phyloP scores from a whole-genome alignment of 1,284 basidiomycete species.

The Apiotrichum montevideense region DNA sequence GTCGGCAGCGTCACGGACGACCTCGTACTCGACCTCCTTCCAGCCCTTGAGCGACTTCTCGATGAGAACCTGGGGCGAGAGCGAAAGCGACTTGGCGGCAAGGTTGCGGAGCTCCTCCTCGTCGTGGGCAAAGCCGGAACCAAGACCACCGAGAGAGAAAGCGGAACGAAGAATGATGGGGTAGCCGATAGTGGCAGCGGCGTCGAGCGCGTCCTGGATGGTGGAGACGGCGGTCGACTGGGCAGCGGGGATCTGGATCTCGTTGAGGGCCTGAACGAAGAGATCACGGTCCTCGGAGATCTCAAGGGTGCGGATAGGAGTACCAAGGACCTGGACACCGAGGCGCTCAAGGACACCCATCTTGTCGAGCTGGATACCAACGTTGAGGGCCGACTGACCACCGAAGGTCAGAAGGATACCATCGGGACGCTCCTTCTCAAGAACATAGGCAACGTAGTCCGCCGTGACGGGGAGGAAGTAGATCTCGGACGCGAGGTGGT shows the following conservation, averaged over 20 bases:
- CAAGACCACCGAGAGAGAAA: slow-evolving; percentile 96
- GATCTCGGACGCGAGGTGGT: slow-evolving; percentile 90
- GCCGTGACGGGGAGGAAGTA: slow-evolving; percentile 96
- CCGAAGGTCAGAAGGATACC: slow-evolving; percentile 97
- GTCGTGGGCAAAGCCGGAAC: slow-evolving; percentile 95
- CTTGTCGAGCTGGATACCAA: slow-evolving; percentile 92
- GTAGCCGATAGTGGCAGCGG: slow-evolving; percentile 88
- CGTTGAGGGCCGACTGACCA: slow-evolving; percentile 95
- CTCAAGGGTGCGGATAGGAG: slow-evolving; percentile 88
- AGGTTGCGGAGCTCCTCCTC: slow-evolving; percentile 92
- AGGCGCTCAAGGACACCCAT: slow-evolving; percentile 96
- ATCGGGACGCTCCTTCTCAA: slow-evolving; percentile 97
- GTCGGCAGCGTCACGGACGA: slow-evolving; percentile 95
- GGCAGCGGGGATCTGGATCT: slow-evolving; percentile 97
- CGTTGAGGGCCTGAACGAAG: slow-evolving; percentile 94
- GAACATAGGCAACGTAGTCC: slow-evolving; percentile 96
- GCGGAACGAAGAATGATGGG: slow-evolving; percentile 97
- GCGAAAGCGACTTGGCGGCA: slow-evolving; percentile 80
- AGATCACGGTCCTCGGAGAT: slow-evolving; percentile 96
- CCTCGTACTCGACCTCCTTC: slow-evolving; percentile 99
- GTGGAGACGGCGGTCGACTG: slow-evolving; percentile 96
- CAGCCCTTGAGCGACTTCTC: slow-evolving; percentile 99
- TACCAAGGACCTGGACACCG: slow-evolving; percentile 91
- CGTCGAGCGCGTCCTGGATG: slow-evolving; percentile 83
- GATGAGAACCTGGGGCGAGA: slow-evolving; percentile 93